phyloP scores from a whole-genome alignment of 78 protist species.

The Bigelowiella natans region DNA sequence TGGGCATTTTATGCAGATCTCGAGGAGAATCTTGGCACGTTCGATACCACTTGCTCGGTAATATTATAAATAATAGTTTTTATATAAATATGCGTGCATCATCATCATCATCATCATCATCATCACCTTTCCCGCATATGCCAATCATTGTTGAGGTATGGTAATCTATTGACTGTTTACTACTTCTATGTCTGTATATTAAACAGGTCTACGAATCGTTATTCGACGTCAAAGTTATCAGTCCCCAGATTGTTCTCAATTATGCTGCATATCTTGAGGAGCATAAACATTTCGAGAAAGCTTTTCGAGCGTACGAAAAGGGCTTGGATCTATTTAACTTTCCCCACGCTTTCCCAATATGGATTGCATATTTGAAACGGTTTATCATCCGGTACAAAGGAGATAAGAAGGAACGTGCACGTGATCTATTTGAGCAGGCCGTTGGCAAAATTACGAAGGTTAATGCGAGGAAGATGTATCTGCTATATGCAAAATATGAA shows the following conservation, averaged over 20 bases:
- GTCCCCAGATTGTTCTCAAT: slow-evolving; percentile 66
- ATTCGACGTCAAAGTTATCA: slow-evolving; percentile 42
- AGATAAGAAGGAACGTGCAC: slow-evolving; percentile 76
- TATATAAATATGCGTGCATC: too few species aligned
- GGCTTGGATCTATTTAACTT: not conserved
- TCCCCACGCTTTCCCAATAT: slow-evolving; percentile 36
- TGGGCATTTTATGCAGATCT: slow-evolving; percentile 88
- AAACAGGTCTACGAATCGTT: too few species aligned
- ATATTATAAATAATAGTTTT: not conserved
- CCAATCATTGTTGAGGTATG: too few species aligned
- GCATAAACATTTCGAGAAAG: slow-evolving; percentile 68
- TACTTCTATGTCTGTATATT: not conserved
- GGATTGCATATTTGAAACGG: slow-evolving; percentile 76
- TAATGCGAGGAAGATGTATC: slow-evolving; percentile 24
- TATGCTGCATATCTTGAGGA: slow-evolving; percentile 75
- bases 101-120: not conserved
- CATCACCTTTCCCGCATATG: not conserved
- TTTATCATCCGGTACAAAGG: slow-evolving; percentile 69
- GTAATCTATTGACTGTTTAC: not conserved
- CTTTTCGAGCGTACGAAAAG: slow-evolving; percentile 46
- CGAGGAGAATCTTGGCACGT: slow-evolving; percentile 64
- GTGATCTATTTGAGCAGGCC: slow-evolving; percentile 90
- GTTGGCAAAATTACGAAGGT: not conserved
- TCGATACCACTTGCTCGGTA: not conserved
- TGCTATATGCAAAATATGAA: slow-evolving; percentile 30